Base-by-base conservation (phyloP, 495 filamentous ascomycete genomes). In the Parmelia sp. region DNA sequence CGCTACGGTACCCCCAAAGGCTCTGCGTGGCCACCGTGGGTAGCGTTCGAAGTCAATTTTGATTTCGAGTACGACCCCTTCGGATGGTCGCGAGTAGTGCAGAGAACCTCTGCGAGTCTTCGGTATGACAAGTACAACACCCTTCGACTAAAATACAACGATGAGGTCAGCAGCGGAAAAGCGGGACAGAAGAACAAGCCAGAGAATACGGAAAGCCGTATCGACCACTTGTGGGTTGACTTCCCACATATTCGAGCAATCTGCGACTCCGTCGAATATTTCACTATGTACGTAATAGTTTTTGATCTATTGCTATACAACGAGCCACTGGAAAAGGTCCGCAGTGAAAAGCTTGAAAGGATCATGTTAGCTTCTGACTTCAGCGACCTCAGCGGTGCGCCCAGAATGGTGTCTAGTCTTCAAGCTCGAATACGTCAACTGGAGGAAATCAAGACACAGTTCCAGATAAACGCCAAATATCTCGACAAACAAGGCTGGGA, bases 321-420 rank as follows among this genome's bases (percentile, higher is more conserved):
- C 70, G 94, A 98, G 71, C 94, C 94, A 25, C 79, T 95, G 39
- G 95, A 98, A 76, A 98, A 98, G 78, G 91, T 94, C 23, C 83
- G 94, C 27, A 95, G 83, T 63, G 95, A 98, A 72, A 86, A 90
- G 61, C 78, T 98, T 14, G 94, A 98, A 74, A 96, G 95, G 80
- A 98, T 98, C 70, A 96, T 98, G 90, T 86, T 97, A 31, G 94
- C 91, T n/a, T 97, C 95, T 17, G 94, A 99, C 77, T 99, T 99
- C 74, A 99, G 94, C 75, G 93, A 99, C 70, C 81, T 99, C 37
- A 85, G 90, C 47, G 94, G 94, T 39, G 90, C 92, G 7, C 92
- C 95, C 0, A 91, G 96, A 74, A 92, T 96, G 88, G 92, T 97
- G 29, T 86, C 87, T 69, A 88, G 85, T 70, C 81, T 99, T 21